Base-by-base conservation (phyloP, 2,329 filamentous ascomycete genomes). In the Claviceps paspali region DNA sequence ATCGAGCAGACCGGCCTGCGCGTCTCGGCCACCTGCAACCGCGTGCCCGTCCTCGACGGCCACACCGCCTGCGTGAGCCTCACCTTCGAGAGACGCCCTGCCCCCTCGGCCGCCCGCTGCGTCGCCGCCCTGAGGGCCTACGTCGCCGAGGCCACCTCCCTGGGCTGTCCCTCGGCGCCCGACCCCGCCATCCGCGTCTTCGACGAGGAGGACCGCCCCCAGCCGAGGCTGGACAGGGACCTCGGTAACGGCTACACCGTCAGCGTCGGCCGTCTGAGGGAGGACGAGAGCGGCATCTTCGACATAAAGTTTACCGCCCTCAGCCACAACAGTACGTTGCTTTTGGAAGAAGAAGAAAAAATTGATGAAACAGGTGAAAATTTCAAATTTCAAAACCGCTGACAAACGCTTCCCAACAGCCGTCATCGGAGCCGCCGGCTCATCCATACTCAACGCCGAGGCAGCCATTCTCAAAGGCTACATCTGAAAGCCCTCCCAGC, bases 1-100 rank as follows among this genome's bases (percentile, higher is more conserved):
- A 64, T 76, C 36, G 79, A 91, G 54, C 84, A 92, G 59, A 61
- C 66, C 11, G 65, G 68, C 32, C 73, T 96, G 41, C 75, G 74
- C 46, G 78, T 96, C 39, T 85, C 79, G 4, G 88, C 85, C 9
- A 78, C 87, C 3, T 96, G 91, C 65, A 96, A 91, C 53, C 78
- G 91, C 43, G 91, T 96, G 3, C 74, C 86, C n/a, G 91, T 96
- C 14, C 73, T 94, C 40, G 88, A 96, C 54, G 91, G 91, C 31
- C 91, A 96, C 63, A 92, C 81, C 38, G 87, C 84, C n/a, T 95
- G 87, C 54, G 85, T 96, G 8, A 91, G 83, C 6, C 67, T 96
- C 44, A 70, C 75, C 39, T 96, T 96, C 60, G 73, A 75, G 54
- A 76, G 76, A 49, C 73, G 79, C 27, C 82, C 83, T 2, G 64